Percentiles rank a stretch among this genome's conserved stretches.
Evolutionary conservation across 1,284 basidiomycete species (phyloP).

Genomic region (Tylopilus sp.): DNA sequence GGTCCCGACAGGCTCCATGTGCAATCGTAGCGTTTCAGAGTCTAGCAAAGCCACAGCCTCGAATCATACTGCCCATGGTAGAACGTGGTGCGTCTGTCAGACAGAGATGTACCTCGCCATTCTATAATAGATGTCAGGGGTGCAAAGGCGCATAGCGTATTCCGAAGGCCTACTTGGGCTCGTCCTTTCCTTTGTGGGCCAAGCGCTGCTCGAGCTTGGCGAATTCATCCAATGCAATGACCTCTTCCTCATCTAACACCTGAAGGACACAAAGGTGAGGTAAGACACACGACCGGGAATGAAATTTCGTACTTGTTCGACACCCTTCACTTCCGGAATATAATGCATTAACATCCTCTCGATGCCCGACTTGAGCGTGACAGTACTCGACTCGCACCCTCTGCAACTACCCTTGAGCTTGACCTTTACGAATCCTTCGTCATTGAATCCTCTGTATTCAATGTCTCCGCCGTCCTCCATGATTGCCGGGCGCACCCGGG

Average conservation of each 20-base stretch:
- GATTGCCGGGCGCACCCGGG: conserved; percentile 90
- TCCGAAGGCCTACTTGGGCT: conserved; percentile 29
- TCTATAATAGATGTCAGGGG: conserved; percentile 34
- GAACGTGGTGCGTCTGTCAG: conserved; percentile 22
- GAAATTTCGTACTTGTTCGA: conserved; percentile 75
- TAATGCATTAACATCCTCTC: conserved; percentile 99
- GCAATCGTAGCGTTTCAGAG: not conserved
- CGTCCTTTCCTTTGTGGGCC: conserved; percentile 37
- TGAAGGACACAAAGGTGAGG: conserved; percentile 31
- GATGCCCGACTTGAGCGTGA: conserved; percentile 93
- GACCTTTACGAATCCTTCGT: conserved; percentile 70
- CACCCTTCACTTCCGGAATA: conserved; percentile 95
- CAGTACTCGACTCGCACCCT: conserved; percentile 88
- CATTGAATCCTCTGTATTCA: conserved; percentile 73
- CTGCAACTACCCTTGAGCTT: conserved; percentile 96
- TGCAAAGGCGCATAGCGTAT: conserved; percentile 18
- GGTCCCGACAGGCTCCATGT: not conserved
- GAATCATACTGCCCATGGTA: not conserved
- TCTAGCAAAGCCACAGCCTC: not conserved
- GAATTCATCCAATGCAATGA: conserved; percentile 86
- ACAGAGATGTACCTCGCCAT: conserved; percentile 75
- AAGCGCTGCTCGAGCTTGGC: conserved; percentile 84
- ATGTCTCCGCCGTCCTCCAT: conserved; percentile 94
- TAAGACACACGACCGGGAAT: not conserved
- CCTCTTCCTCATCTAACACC: conserved; percentile 89